A percentile compares a stretch with the other conserved stretches of the same genome.
Conservation (phyloP, 768 basidiomycete genomes). For the Gloeophyllum trabeum region DNA sequence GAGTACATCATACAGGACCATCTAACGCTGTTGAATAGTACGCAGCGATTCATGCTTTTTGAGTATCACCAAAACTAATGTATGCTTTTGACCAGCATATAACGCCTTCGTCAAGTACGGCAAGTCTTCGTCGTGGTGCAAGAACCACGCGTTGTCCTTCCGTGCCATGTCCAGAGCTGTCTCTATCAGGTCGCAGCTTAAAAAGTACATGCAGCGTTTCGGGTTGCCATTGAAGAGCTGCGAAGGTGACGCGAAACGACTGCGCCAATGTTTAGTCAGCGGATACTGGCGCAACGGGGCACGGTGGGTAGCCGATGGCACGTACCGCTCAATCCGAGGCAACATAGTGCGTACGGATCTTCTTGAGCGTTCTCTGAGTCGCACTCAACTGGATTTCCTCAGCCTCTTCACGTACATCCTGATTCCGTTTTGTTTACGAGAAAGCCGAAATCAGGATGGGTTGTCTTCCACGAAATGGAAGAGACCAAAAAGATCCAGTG, state of each 20-base stretch:
- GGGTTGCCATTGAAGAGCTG: conserved; percentile 76
- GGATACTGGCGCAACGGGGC: conserved; percentile 96
- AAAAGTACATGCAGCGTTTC: conserved; percentile 92
- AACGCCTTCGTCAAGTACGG: conserved; percentile 86
- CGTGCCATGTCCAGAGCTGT: conserved; percentile 89
- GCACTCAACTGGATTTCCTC: conserved; percentile 5
- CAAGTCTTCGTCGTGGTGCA: conserved; percentile 86
- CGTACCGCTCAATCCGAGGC: conserved; percentile 82
- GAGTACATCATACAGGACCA: conserved; percentile 57
- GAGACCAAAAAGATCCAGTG: conserved; percentile 94
- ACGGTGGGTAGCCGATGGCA: conserved; percentile 85
- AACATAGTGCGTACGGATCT: conserved; percentile 45
- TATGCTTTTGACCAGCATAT: conserved; percentile 46
- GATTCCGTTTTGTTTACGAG: conserved; percentile 91
- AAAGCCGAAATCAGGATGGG: conserved; percentile 86
- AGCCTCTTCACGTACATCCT: conserved; percentile 88
- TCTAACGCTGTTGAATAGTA: conserved; percentile 87
- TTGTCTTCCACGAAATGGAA: conserved; percentile 91
- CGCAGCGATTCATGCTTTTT: conserved; percentile 1
- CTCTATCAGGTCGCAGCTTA: conserved; percentile 89
- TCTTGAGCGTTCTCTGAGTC: conserved; percentile 1
- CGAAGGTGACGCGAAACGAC: conserved; percentile 72
- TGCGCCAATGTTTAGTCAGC: conserved; percentile 82
- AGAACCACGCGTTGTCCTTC: conserved; percentile 84
- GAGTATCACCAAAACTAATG: conserved; percentile 1